A percentile compares a stretch with the other conserved stretches of the same genome.
Evolutionary conservation across 169 alveolate genomes (phyloP).

Genomic region (Babesia sp.): DNA sequence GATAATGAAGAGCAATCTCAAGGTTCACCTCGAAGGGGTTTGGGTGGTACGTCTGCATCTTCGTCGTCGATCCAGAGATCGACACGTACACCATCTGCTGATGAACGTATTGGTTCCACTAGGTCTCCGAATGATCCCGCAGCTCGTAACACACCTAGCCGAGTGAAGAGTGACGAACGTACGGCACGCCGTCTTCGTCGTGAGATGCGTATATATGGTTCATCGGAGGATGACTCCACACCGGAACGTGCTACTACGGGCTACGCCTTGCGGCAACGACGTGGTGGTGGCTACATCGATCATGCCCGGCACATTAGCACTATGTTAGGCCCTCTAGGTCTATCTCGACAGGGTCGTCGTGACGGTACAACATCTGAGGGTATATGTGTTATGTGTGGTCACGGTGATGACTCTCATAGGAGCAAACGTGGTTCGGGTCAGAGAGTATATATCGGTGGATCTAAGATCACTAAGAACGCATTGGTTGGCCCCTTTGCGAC

Average conservation of each 20-base stretch:
- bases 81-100: background rate
- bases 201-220: constrained; percentile 1
- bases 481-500: constrained; percentile 41
- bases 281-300: background rate
- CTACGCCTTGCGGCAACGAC: constrained; percentile 10
- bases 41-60: background rate
- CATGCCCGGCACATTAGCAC: background rate
- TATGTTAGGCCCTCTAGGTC: constrained; percentile 2
- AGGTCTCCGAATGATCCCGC: background rate
- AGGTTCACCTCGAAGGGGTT: background rate
- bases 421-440: background rate
- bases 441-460: constrained; percentile 28
- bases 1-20: background rate
- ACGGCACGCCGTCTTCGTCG: background rate
- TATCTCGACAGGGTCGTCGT: background rate
- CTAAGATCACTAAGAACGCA: constrained; percentile 13
- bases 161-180: background rate
- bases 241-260: background rate
- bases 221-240: constrained; percentile 6
- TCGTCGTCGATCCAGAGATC: background rate
- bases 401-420: background rate
- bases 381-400: constrained; percentile 13
- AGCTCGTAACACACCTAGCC: background rate
- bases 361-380: background rate
- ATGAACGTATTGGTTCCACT: background rate